phyloP scores from a whole-genome alignment of 768 basidiomycete genomes.

The Trametopsis cervina region DNA sequence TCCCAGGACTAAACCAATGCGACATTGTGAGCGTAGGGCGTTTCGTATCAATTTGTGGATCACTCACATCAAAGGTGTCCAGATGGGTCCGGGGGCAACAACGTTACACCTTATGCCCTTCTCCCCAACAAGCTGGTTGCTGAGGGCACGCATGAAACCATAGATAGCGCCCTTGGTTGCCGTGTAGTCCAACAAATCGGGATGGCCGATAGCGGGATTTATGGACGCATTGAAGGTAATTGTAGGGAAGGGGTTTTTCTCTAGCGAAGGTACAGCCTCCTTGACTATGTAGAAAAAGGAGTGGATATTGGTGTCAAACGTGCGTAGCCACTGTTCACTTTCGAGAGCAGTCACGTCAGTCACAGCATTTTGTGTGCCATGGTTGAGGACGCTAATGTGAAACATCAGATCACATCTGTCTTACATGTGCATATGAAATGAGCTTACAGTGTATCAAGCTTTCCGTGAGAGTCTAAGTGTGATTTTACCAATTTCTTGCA shows the following conservation, averaged over 20 bases:
- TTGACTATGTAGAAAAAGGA: conserved; percentile 42
- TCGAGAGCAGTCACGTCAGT: conserved; percentile 29
- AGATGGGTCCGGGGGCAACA: conserved; percentile 38
- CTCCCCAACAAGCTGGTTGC: conserved; percentile 43
- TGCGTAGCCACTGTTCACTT: conserved; percentile 37
- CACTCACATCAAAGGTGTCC: conserved; percentile 39
- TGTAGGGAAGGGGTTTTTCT: conserved; percentile 23
- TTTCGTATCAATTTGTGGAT: neutral
- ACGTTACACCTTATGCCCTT: conserved; percentile 36
- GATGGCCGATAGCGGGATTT: conserved; percentile 38
- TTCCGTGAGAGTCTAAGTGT: conserved; percentile 29
- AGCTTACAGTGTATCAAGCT: conserved; percentile 34
- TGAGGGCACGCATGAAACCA: conserved; percentile 38
- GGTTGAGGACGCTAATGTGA: conserved; percentile 31
- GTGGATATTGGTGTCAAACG: conserved; percentile 32
- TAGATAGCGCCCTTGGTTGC: conserved; percentile 49
- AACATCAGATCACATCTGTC: neutral
- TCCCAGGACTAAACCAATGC: conserved; percentile 18
- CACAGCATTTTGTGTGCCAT: conserved; percentile 37
- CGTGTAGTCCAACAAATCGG: conserved; percentile 47
- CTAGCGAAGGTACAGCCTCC: conserved; percentile 38
- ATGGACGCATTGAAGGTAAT: conserved; percentile 41
- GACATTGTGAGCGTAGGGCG: neutral
- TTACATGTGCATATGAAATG: neutral
- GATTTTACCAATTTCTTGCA: conserved; percentile 32